Evolutionary conservation across 805 yeast genomes (phyloP).

Genomic region (Candida namnaoensis): DNA sequence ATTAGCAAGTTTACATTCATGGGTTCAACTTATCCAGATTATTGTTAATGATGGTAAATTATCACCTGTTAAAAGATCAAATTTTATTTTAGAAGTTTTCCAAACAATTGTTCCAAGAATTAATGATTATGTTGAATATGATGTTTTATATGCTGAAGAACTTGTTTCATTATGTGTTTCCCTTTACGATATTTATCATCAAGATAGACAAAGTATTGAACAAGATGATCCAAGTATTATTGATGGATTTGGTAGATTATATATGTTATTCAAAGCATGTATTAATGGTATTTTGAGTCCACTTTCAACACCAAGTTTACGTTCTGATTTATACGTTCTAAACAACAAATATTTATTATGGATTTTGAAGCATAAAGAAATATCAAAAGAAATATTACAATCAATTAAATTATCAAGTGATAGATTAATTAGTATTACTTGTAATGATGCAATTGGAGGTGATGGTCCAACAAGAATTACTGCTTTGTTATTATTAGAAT

Average conservation of each 20-base stretch:
- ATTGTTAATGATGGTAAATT: constrained; percentile 56
- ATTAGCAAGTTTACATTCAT: constrained; percentile 59
- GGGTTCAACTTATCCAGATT: constrained; percentile 77
- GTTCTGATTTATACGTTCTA: constrained; percentile 75
- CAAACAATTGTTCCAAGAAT: constrained; percentile 71
- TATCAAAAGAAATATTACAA: constrained; percentile 39
- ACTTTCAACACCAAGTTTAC: constrained; percentile 51
- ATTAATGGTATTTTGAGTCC: constrained; percentile 68
- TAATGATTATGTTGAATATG: constrained; percentile 61
- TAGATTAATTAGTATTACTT: constrained; percentile 52
- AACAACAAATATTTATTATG: constrained; percentile 57
- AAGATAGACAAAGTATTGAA: constrained; percentile 27
- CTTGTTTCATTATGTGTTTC: constrained; percentile 69
- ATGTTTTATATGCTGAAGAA: constrained; percentile 63
- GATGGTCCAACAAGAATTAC: constrained; percentile 73
- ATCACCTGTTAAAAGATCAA: constrained; percentile 33
- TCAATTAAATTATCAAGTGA: constrained; percentile 52
- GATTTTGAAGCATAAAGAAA: constrained; percentile 30
- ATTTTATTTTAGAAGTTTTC: constrained; percentile 68
- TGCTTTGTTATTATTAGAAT: constrained; percentile 67
- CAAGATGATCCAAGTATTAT: constrained; percentile 22
- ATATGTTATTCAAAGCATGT: constrained; percentile 66
- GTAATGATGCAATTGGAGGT: constrained; percentile 72
- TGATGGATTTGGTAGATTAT: constrained; percentile 46
- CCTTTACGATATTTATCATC: constrained; percentile 54